Evolutionary conservation across 108 stramenopile genomes (phyloP), one percentile per base, ranked within the genome.

Genomic region (Pseudonitzschia multiseries): DNA sequence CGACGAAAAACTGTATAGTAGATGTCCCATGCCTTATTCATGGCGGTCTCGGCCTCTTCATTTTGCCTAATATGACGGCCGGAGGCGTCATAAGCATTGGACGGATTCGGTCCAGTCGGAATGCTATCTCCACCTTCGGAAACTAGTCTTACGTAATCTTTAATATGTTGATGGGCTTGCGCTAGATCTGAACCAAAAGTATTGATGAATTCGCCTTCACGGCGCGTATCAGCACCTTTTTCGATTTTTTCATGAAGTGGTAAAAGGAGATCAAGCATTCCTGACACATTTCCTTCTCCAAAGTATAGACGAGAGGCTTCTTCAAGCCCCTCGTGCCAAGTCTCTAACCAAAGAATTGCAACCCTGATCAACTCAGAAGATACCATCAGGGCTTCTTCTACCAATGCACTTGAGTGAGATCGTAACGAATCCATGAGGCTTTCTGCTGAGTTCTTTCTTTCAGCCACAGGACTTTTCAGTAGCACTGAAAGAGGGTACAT

Each of bases 301-400:
- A 93, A 98, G 75, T 93, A 96, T 8, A 94, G 81, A 17, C 93
- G 73, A 27, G 87, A 86, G 0, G 99, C 98, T 71, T 99, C 98
- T 72, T 99, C 98, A 14, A 99, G 83, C 10, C 91, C 96, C 70
- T 94, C 96, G 60, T 97, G 98, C 99, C 99, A 99, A 51, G 91
- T 81, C 79, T 99, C 99, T n/a, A 94, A 82, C 98, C 98, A 99
- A 26, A 98, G 84, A 51, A 99, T 98, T 48, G 98, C 97, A n/a
- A 99, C 97, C n/a, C 97, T 89, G 56, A 99, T 97, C 22, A 99
- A 84, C 74, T 99, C 98, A 9, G 91, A 84, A 33, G 94, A 95
- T 1, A 99, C 99, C 83, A 98, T 81, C 8, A 91, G 74, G 9
- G 98, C 96, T 73, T 99, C 95, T 72, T 97, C 96, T 10, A 97